Percentiles rank a stretch among this genome's conserved stretches.
phyloP scores from a whole-genome alignment of 2,329 filamentous ascomycete species.

The Colletotrichum acutatum region DNA sequence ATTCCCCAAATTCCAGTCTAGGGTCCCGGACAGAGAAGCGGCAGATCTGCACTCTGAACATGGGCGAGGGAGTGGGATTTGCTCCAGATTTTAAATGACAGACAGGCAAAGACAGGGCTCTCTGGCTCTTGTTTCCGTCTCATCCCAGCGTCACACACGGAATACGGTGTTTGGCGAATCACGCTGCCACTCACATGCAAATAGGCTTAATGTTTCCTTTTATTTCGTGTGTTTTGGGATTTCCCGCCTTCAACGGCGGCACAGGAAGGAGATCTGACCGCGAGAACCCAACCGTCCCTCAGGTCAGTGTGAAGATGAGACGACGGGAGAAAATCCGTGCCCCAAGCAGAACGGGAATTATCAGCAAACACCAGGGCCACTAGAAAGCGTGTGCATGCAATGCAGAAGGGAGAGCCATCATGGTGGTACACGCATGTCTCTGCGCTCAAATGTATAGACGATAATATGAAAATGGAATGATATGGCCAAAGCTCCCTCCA shows the following conservation, averaged over 20 bases:
- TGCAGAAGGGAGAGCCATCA: neutral
- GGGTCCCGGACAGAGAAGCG: constrained; percentile 22
- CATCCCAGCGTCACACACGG: constrained; percentile 6
- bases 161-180: neutral
- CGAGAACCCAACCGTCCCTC: constrained; percentile 1
- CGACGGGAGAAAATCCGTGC: constrained; percentile 32
- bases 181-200: constrained; percentile 24
- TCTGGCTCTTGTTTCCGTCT: neutral
- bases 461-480: neutral
- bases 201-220: neutral
- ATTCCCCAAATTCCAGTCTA: constrained; percentile 1
- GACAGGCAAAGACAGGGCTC: constrained; percentile 4
- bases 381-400: constrained; percentile 5
- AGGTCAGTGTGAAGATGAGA: constrained; percentile 30
- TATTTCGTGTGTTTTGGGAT: neutral
- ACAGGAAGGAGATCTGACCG: constrained; percentile 17
- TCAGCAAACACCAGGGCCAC: constrained; percentile 4
- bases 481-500: neutral
- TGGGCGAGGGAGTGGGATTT: constrained; percentile 7
- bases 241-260: neutral
- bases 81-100: constrained; percentile 16
- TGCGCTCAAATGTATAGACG: neutral
- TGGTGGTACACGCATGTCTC: neutral
- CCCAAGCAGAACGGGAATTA: neutral
- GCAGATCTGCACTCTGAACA: constrained; percentile 22